Evolutionary conservation across 139 green algal genomes (phyloP).

Genomic region (Closterium sp.): DNA sequence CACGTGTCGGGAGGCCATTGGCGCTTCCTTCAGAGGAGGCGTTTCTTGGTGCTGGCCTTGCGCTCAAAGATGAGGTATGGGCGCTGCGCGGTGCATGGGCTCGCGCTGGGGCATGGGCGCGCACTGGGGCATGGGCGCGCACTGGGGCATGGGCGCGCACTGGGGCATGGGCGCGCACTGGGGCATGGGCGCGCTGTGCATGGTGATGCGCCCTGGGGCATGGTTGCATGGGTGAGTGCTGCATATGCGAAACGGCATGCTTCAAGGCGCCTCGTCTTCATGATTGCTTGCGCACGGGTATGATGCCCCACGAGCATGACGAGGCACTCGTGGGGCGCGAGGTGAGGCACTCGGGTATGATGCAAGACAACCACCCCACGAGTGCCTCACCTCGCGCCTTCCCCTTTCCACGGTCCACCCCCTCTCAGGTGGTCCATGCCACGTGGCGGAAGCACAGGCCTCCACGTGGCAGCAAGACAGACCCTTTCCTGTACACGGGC

Average conservation of each 20-base stretch:
- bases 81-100: too few species aligned
- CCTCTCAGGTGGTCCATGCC: not conserved
- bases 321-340: too few species aligned
- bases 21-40: not conserved
- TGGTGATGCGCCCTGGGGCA: too few species aligned
- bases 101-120: not conserved
- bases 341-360: too few species aligned
- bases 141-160: too few species aligned
- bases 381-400: not conserved
- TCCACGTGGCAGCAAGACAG: not conserved
- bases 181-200: too few species aligned
- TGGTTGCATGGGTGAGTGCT: too few species aligned
- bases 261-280: not conserved
- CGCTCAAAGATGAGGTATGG: not conserved
- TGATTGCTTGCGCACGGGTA: not conserved
- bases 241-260: too few species aligned
- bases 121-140: too few species aligned
- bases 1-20: not conserved
- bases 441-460: not conserved
- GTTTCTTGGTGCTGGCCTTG: not conserved
- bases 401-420: not conserved
- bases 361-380: not conserved
- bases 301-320: too few species aligned
- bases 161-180: too few species aligned
- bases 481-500: slow-evolving; percentile 34